Conservation (phyloP, 257 asterid genomes). For the Forsythia viridissima region DNA sequence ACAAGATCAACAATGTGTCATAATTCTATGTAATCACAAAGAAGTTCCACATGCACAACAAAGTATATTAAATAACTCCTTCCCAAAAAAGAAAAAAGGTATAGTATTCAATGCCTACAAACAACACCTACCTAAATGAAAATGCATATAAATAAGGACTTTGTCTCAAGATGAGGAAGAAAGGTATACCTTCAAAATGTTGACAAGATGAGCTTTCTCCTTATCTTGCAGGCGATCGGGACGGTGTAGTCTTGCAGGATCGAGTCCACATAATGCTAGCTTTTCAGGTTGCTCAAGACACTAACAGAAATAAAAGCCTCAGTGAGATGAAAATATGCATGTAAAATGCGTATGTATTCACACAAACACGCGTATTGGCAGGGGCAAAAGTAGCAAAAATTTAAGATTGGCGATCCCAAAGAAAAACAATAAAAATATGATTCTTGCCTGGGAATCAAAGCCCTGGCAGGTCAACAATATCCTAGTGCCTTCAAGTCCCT, state of each 20-base stretch:
- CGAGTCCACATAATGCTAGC: conserved; percentile 82
- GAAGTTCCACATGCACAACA: background rate
- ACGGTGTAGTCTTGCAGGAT: conserved; percentile 63
- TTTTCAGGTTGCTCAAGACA: conserved; percentile 81
- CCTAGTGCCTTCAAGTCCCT: conserved; percentile 76
- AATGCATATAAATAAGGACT: background rate
- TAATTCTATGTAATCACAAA: background rate
- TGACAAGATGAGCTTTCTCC: conserved; percentile 65
- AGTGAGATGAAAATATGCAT: background rate
- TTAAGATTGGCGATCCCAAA: conserved; percentile 11
- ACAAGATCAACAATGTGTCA: background rate
- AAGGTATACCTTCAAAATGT: conserved; percentile 63
- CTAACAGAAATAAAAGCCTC: conserved; percentile 28
- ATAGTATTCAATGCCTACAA: background rate
- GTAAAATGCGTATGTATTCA: background rate
- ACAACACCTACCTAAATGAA: background rate
- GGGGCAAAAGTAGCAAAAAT: conserved; percentile 9
- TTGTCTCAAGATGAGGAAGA: background rate
- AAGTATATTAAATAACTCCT: background rate
- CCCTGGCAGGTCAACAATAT: conserved; percentile 75
- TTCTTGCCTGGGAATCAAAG: conserved; percentile 68
- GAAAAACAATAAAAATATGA: conserved; percentile 12
- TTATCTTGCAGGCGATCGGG: conserved; percentile 85
- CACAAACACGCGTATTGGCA: conserved; percentile 3
- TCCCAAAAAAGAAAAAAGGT: background rate